Base-by-base conservation (phyloP, 805 yeast genomes). In the Ogataea ramenticola region DNA sequence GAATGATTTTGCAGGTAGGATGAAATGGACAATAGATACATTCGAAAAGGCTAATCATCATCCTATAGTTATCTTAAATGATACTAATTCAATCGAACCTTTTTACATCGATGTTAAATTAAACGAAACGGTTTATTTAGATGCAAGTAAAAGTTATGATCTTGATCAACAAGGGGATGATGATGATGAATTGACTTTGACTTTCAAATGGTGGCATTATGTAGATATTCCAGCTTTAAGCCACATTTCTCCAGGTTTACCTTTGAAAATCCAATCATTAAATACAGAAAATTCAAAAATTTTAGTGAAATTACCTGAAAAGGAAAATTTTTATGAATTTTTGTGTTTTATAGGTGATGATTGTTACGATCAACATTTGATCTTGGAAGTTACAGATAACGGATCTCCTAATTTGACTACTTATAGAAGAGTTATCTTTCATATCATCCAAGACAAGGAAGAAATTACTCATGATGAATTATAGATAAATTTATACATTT, bases 11-110 rank as follows among this genome's bases (percentile, higher is more conserved):
- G 65, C 59, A 3, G 51, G 53, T 4, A 54, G 65, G 51, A 59
- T 61, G 49, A 61, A 57, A 43, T 61, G 66, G 66, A 60, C 65
- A 1, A 49, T 60, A 4, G 53, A 57, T 16, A 39, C 43, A n/a
- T 60, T 60, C 39, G 52, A 49, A 2, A 51, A 54, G 10, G 44
- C 60, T 7, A 42, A 41, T 15, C 66, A 61, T 40, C 46, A 46
- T 11, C 66, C 65, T 10, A 40, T 56, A 38, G 51, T 49, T n/a
- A 51, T 55, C 10, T 49, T 52, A 3, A 57, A 57, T 46, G 57
- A 49, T 0, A 41, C 59, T 5, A 44, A 45, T 2, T 48, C 54
- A n/a, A 48, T 49, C 27, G 37, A 45, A 20, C 63, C 66, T 2
- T 37, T 41, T 4, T 40, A 43, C 11, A 6, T 57, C 3, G 30